These are phyloP conservation scores for Gynochthodes officinalis DNA, from an alignment of 257 asterid species.

Conservation along the genomic window DNA sequence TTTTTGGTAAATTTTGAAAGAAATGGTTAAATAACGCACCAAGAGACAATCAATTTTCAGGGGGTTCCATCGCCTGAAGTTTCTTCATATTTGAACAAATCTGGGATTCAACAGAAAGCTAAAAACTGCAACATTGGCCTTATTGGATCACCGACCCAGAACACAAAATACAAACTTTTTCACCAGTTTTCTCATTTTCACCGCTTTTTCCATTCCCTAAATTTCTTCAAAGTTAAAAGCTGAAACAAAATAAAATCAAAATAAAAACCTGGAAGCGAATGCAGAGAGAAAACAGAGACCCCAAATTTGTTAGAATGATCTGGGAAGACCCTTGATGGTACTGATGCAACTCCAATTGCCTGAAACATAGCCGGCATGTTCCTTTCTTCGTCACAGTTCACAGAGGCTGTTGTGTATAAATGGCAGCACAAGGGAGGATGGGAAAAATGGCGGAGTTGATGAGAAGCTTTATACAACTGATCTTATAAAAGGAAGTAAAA, in stretches of 20 bases:
- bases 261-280: conserved; percentile 31
- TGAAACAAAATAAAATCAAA: not conserved
- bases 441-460: not conserved
- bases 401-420: not conserved
- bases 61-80: not conserved
- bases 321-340: conserved; percentile 27
- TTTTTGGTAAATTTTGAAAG: no score
- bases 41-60: no score
- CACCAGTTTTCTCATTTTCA: not conserved
- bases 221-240: not conserved
- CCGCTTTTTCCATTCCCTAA: not conserved
- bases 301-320: conserved; percentile 36
- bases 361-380: conserved; percentile 55
- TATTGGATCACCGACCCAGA: not conserved
- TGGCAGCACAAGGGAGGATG: not conserved
- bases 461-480: conserved; percentile 6
- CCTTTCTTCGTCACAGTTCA: not conserved
- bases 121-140: not conserved
- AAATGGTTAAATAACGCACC: no score
- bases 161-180: conserved; percentile 9
- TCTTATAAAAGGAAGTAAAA: not conserved
- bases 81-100: not conserved
- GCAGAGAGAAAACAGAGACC: conserved; percentile 13
- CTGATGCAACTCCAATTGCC: conserved; percentile 40
- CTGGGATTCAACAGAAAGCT: not conserved